These are phyloP conservation scores for Phyllostachys edulis DNA, from an alignment of 176 grass and related monocot genomes.

Conservation along the genomic window DNA sequence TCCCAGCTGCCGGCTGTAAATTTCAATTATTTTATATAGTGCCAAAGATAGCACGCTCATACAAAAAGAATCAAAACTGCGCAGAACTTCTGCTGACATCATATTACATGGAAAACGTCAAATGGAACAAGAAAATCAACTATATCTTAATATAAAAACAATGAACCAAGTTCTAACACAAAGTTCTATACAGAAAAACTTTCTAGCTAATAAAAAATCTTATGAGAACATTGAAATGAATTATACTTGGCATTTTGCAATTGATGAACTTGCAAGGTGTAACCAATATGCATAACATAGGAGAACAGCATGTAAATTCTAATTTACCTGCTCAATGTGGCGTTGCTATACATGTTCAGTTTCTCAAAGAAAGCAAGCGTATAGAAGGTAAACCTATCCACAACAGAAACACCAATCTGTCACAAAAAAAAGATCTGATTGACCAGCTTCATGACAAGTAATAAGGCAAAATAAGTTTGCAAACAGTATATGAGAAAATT, in stretches of 20 bases:
- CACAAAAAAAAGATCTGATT: slow-evolving; percentile 28
- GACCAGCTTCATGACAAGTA: slow-evolving; percentile 12
- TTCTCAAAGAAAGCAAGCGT: slow-evolving; percentile 99
- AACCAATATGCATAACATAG: background rate
- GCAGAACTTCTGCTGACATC: background rate
- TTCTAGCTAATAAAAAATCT: background rate
- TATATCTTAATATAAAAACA: slow-evolving; percentile 18
- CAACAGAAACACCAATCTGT: slow-evolving; percentile 97
- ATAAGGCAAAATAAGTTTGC: background rate
- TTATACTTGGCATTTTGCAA: slow-evolving; percentile 1
- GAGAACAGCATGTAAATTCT: background rate
- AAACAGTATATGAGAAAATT: slow-evolving; percentile 17
- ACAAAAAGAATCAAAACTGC: slow-evolving; percentile 13
- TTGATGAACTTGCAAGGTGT: background rate
- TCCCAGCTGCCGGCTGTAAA: background rate
- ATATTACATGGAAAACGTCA: background rate
- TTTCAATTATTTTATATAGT: slow-evolving; percentile 19
- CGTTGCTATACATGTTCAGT: slow-evolving; percentile 99
- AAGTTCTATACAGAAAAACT: background rate
- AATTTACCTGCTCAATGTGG: slow-evolving; percentile 84
- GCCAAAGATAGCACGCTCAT: background rate
- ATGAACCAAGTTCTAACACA: background rate
- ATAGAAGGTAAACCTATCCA: slow-evolving; percentile 97
- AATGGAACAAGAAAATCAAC: slow-evolving; percentile 12
- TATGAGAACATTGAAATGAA: slow-evolving; percentile 1